These are phyloP conservation scores for Ceratocystis lukuohia DNA, from an alignment of 2,329 filamentous ascomycete genomes.

Conservation along the genomic window DNA sequence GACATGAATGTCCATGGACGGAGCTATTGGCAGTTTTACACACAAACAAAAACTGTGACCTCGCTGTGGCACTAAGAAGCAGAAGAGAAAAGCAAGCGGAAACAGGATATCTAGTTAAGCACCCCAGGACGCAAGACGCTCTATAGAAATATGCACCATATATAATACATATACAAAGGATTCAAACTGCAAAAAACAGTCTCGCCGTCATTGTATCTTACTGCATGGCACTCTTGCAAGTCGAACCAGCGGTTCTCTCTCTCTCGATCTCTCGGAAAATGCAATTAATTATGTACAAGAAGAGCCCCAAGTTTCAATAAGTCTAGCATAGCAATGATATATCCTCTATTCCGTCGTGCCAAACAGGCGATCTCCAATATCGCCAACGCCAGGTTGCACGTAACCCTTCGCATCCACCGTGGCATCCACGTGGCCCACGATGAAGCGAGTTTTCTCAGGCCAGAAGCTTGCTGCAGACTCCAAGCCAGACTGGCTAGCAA, in stretches of 20 bases:
- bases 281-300: conserved; percentile 17
- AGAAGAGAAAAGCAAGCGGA: neutral
- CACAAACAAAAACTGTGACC: conserved; percentile 22
- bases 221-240: neutral
- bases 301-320: neutral
- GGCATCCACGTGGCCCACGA: conserved; percentile 67
- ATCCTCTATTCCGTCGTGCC: conserved; percentile 16
- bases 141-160: neutral
- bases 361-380: conserved; percentile 82
- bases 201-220: too few relatives aligned
- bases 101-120: neutral
- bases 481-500: conserved; percentile 62
- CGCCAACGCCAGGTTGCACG: conserved; percentile 80
- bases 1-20: conserved; percentile 20
- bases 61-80: conserved; percentile 25
- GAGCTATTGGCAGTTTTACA: conserved; percentile 22
- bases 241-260: neutral
- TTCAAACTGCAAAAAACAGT: too few relatives aligned
- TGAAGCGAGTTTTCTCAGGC: conserved; percentile 64
- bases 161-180: neutral
- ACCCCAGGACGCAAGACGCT: too few relatives aligned
- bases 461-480: conserved; percentile 59
- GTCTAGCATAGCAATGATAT: neutral
- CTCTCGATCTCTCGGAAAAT: neutral
- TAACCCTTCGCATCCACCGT: conserved; percentile 67